Base-by-base conservation (phyloP, 768 basidiomycete species). In the Tricholoma matsutake region DNA sequence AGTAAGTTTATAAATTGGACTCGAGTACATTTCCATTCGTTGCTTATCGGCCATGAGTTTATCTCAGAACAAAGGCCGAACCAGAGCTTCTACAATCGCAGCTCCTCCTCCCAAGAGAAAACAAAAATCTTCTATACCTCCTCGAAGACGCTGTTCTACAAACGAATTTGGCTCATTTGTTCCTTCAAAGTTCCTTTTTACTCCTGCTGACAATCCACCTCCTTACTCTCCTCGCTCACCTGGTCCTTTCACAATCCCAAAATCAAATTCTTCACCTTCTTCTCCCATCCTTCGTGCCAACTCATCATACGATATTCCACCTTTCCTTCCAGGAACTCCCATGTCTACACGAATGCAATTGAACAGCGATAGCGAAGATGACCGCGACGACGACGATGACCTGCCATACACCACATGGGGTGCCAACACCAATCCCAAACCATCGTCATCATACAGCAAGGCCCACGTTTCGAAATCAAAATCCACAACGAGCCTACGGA, bases 301-400 rank as follows among this genome's bases (percentile, higher is more conserved):
- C 59, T 43, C 60, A 57, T 56, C 59, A 62, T 47, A 51, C 56
- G 59, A 14, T n/a, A 43, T 55, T 37, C 34, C 54, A 18, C 11
- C 34, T 8, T 10, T 13, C 4, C 14, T 16, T 16, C 37, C 37
- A 16, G 14, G 4, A 39, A 4, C 13, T 6, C 37, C 14, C 37
- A 39, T 39, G 59, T 54, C 64, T 57, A 69, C 61, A 63, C 75
- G 45, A 72, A 73, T 68, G 65, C 73, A 32, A 10, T 32, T 32
- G 13, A 54, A 22, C 14, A 65, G 67, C 22, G 65, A 64, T 32
- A 67, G 64, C 52, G 77, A 78, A 32, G 70, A 71, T 29, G 68
- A 74, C 56, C 47, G 56, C 29, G 73, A 75, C 28, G 72, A 74
- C 51, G 70, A 77, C 69, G 60, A 72, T 72, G 51, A 69, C 71